Evolutionary conservation across 768 basidiomycete genomes (phyloP).

Genomic region (Asterophora parasitica): DNA sequence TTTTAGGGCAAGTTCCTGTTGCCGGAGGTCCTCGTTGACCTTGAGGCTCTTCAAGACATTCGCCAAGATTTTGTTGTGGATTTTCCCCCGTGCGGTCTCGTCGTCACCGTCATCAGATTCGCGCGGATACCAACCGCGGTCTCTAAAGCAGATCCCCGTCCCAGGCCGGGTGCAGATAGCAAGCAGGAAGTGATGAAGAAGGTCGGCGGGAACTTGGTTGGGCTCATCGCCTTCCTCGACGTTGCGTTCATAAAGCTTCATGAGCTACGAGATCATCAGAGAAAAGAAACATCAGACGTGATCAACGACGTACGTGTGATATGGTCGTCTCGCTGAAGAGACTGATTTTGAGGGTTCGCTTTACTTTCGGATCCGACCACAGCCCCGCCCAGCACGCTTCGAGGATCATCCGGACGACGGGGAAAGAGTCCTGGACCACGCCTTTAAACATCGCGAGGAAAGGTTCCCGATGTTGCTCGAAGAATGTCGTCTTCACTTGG

Average conservation of each 20-base stretch:
- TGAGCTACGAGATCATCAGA: constrained; percentile 38
- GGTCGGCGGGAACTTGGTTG: constrained; percentile 65
- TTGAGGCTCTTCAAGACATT: constrained; percentile 71
- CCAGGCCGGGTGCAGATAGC: constrained; percentile 81
- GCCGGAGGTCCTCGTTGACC: constrained; percentile 83
- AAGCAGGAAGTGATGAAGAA: constrained; percentile 84
- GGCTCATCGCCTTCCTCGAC: constrained; percentile 41
- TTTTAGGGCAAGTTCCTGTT: constrained; percentile 80
- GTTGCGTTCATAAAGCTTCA: constrained; percentile 69
- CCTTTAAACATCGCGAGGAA: constrained; percentile 74
- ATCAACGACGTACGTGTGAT: constrained; percentile 45
- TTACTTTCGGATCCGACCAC: constrained; percentile 71
- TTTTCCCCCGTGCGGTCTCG: constrained; percentile 42
- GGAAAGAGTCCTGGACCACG: constrained; percentile 59
- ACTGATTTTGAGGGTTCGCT: constrained; percentile 63
- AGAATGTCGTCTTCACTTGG: constrained; percentile 55
- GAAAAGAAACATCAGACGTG: background rate
- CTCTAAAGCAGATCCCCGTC: constrained; percentile 80
- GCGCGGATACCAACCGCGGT: constrained; percentile 88
- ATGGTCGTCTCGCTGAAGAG: constrained; percentile 67
- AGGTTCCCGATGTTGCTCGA: constrained; percentile 65
- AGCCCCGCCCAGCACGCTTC: constrained; percentile 74
- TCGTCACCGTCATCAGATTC: constrained; percentile 45
- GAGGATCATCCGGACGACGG: constrained; percentile 56
- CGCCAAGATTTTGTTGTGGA: constrained; percentile 80